Percentiles rank a stretch among this genome's conserved stretches.
Conservation (phyloP, 805 yeast species). For the Jamesozyma gamospora region DNA sequence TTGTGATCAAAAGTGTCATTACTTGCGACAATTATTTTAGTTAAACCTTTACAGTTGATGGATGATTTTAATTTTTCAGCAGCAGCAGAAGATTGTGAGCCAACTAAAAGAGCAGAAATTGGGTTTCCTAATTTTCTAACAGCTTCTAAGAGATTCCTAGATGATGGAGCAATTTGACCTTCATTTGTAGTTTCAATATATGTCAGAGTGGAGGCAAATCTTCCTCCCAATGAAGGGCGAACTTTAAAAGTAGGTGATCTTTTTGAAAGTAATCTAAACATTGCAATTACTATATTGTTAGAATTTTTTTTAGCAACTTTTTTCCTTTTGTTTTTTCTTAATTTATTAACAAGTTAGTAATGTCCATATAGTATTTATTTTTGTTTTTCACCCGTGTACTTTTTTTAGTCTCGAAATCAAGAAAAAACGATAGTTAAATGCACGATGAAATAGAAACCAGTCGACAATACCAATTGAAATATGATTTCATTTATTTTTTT, state of each 20-base stretch:
- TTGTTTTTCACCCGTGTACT: no score
- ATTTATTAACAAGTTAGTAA: no score
- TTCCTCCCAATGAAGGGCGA: background rate
- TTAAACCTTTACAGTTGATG: conserved; percentile 25
- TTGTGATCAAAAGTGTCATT: conserved; percentile 51
- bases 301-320: no score
- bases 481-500: no score
- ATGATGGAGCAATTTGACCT: conserved; percentile 49
- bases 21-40: conserved; percentile 46
- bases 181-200: conserved; percentile 54
- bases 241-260: background rate
- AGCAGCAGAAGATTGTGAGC: conserved; percentile 46
- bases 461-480: no score
- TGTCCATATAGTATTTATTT: no score
- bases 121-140: conserved; percentile 70
- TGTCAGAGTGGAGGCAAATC: conserved; percentile 54
- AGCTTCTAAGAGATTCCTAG: conserved; percentile 67
- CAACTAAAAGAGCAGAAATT: conserved; percentile 68
- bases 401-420: no score
- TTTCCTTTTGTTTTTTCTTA: no score
- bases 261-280: conserved; percentile 3
- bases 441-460: no score
- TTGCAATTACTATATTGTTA: background rate
- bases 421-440: no score
- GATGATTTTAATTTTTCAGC: conserved; percentile 29